Percentiles rank a stretch among this genome's conserved stretches.
phyloP scores from a whole-genome alignment of 2,329 filamentous ascomycete genomes.

The Colletotrichum sp. region DNA sequence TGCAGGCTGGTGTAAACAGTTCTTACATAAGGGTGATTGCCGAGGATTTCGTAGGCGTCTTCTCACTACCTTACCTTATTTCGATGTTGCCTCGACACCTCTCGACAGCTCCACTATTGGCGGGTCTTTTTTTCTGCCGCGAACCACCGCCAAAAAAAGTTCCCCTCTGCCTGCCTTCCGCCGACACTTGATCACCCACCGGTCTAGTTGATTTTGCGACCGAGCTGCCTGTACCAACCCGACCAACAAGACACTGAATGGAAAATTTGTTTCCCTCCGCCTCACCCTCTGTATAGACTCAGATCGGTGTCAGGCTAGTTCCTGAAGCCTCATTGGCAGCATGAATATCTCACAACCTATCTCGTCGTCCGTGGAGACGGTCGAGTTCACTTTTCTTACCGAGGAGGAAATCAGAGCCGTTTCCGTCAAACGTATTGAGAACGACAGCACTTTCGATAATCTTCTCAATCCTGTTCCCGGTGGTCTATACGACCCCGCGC shows the following conservation, averaged over 20 bases:
- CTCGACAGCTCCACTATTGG: not conserved
- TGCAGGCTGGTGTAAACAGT: not conserved
- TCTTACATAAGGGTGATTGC: not conserved
- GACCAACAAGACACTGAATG: conserved; percentile 5
- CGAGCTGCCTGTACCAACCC: not conserved
- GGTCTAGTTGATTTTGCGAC: conserved; percentile 3
- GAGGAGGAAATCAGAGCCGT: conserved; percentile 83
- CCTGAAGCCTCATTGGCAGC: conserved; percentile 25
- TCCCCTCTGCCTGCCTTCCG: conserved; percentile 5
- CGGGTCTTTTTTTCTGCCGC: conserved; percentile 41
- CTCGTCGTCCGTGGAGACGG: conserved; percentile 80
- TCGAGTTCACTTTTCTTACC: conserved; percentile 88
- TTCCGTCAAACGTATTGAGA: conserved; percentile 93
- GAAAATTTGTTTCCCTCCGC: conserved; percentile 4
- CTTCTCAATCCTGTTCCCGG: conserved; percentile 88
- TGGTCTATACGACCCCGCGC: conserved; percentile 88
- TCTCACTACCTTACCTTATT: not conserved
- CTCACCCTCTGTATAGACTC: conserved; percentile 1
- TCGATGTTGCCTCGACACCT: not conserved
- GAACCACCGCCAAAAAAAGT: conserved; percentile 49
- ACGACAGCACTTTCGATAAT: conserved; percentile 91
- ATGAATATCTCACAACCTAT: conserved; percentile 84
- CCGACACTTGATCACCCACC: not conserved
- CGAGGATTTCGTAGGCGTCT: not conserved
- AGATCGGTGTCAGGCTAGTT: conserved; percentile 1